A percentile compares a stretch with the other conserved stretches of the same genome.
Evolutionary conservation across 2,329 filamentous ascomycete species (phyloP).

Genomic region (Colletotrichum paranaense): DNA sequence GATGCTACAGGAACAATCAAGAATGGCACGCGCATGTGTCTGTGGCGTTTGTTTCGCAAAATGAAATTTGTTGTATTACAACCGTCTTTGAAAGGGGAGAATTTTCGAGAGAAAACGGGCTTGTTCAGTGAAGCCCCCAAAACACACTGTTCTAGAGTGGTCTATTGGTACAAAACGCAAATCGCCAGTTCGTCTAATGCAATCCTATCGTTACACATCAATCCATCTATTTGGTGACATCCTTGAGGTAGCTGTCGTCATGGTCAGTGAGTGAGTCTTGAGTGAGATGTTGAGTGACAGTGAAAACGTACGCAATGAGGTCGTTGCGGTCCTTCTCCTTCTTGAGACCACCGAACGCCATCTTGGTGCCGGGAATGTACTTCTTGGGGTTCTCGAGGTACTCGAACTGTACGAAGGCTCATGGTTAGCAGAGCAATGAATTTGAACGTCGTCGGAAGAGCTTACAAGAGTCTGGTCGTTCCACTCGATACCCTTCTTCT

Average conservation of each 20-base stretch:
- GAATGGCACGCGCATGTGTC: no score
- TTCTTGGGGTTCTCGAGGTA: slow-evolving; percentile 99
- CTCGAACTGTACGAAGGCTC: slow-evolving; percentile 71
- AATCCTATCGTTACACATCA: slow-evolving; percentile 36
- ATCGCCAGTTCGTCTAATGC: slow-evolving; percentile 44
- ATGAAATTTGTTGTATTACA: slow-evolving; percentile 23
- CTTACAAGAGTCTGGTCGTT: slow-evolving; percentile 84
- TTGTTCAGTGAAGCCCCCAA: slow-evolving; percentile 23
- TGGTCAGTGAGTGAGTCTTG: slow-evolving; percentile 39
- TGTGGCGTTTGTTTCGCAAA: not conserved
- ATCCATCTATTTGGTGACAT: slow-evolving; percentile 73
- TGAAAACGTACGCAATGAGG: slow-evolving; percentile 87
- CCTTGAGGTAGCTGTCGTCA: slow-evolving; percentile 71
- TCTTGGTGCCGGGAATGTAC: slow-evolving; percentile 99
- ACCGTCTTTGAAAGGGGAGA: slow-evolving; percentile 31
- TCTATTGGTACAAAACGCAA: slow-evolving; percentile 43
- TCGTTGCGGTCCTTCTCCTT: slow-evolving; percentile 99
- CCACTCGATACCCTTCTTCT: slow-evolving; percentile 94
- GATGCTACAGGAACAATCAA: no score
- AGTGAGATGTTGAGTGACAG: not conserved
- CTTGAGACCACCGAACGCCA: slow-evolving; percentile 99
- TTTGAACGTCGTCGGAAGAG: slow-evolving; percentile 26
- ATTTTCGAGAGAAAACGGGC: slow-evolving; percentile 28
- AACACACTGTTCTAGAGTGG: slow-evolving; percentile 40
- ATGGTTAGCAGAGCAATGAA: slow-evolving; percentile 33